Evolutionary conservation across 225 moss, liverwort and hornwort species (phyloP).

Genomic region (Sphagnum contortum): DNA sequence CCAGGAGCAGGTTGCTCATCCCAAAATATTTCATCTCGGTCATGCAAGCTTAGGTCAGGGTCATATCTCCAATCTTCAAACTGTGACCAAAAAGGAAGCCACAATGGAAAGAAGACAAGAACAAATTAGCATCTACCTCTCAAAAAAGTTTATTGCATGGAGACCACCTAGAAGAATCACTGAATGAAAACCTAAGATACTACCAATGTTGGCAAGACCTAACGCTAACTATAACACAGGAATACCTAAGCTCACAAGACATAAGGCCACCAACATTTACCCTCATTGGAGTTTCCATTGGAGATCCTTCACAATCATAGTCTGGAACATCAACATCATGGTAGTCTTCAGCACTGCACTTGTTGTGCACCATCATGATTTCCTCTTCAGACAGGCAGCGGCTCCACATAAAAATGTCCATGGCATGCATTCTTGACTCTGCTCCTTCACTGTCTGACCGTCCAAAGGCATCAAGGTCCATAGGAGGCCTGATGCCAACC

Average conservation of each 20-base stretch:
- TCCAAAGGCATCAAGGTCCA: conserved; percentile 99
- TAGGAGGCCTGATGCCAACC: conserved; percentile 94
- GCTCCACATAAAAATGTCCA: conserved; percentile 98
- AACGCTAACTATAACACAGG: too few species aligned
- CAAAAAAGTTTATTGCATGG: too few species aligned
- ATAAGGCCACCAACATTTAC: conserved; percentile 7
- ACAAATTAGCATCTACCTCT: too few species aligned
- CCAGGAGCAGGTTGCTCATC: conserved; percentile 85
- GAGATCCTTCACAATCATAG: conserved; percentile 92
- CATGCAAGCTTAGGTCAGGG: conserved; percentile 69
- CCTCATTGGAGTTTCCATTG: conserved; percentile 90
- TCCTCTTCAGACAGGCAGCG: conserved; percentile 90
- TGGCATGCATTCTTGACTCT: conserved; percentile 97
- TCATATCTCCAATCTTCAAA: conserved; percentile 94
- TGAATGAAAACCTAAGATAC: too few species aligned
- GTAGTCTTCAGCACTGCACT: conserved; percentile 75
- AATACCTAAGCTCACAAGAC: too few species aligned
- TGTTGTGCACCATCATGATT: conserved; percentile 72
- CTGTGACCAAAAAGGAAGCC: conserved; percentile 14
- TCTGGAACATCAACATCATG: conserved; percentile 69
- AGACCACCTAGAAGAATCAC: too few species aligned
- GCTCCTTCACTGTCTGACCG: conserved; percentile 98
- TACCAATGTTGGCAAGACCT: too few species aligned
- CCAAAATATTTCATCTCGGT: conserved; percentile 89
- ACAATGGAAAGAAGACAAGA: too few species aligned